Base-by-base conservation (phyloP, 176 grass and related monocot species). In the Aegilops umbellulata region DNA sequence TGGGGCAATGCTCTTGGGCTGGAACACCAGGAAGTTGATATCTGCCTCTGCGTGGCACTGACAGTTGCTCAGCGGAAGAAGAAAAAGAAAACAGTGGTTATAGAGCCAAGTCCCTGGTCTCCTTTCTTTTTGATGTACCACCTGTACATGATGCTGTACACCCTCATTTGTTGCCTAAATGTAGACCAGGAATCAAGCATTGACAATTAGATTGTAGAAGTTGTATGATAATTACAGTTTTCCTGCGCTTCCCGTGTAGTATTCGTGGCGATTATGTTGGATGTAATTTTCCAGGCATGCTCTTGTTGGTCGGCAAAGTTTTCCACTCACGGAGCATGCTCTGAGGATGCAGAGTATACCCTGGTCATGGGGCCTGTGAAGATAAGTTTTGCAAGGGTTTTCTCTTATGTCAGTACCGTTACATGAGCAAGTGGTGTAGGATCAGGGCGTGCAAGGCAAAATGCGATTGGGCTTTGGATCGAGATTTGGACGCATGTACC, bases 1-100 rank as follows among this genome's bases (percentile, higher is more conserved):
- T 42, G 96, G 93, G 0, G 86, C 93, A 3, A 84, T 98, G 84
- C 87, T 98, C 29, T 86, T 98, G 13, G 96, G 96, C 34, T 98
- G 96, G 96, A 98, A 91, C 70, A 98, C 80, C 58, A 93, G 96
- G 76, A 98, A 90, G 69, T 80, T 98, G 93, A 98, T 98, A 84
- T 98, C 96, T 31, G 94, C 94, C 55, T 95, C 96, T 75, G 96
- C 96, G 9, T 98, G 96, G 96, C 84, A 98, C 69, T 98, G 79
- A 95, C 62, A 77, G 41, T 25, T 64, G 63, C 35, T 88, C 38
- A 81, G 22, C 7, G 20, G 47, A 64, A 66, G 60, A 76, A 84
- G 55, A 80, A 27, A 76, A 76, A 86, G 55, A 42, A 85, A 78
- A 63, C 14, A 66, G 55, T 42, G 75, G 75, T 79, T 87, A 73